phyloP scores from a whole-genome alignment of 257 asterid genomes.

The Verbascum thapsus region DNA sequence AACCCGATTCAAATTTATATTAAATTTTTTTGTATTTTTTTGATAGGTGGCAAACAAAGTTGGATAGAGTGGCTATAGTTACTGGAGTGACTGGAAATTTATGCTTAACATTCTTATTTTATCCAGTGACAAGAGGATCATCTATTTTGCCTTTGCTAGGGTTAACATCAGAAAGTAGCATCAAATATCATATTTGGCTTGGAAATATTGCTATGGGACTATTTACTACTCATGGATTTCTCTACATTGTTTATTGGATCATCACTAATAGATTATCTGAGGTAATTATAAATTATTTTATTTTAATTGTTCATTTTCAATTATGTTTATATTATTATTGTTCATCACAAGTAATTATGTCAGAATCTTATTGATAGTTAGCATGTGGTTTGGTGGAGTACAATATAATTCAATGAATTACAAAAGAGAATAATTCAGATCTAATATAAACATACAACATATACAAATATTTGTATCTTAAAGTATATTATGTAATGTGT shows the following conservation, averaged over 20 bases:
- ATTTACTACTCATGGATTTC: slow-evolving; percentile 70
- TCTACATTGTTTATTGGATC: slow-evolving; percentile 72
- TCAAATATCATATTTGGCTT: slow-evolving; percentile 89
- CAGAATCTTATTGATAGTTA: too few relatives aligned
- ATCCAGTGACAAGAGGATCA: slow-evolving; percentile 85
- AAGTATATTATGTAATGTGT: too few relatives aligned
- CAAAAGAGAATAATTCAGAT: too few relatives aligned
- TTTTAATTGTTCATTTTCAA: too few relatives aligned
- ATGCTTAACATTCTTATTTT: slow-evolving; percentile 76
- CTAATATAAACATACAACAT: too few relatives aligned
- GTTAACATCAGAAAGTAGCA: slow-evolving; percentile 73
- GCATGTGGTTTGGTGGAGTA: too few relatives aligned
- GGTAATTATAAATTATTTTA: slow-evolving; percentile 48
- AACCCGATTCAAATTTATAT: too few relatives aligned
- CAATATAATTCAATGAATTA: too few relatives aligned
- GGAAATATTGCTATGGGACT: slow-evolving; percentile 76
- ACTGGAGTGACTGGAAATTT: slow-evolving; percentile 79
- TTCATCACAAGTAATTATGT: too few relatives aligned
- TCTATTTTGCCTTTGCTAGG: slow-evolving; percentile 84
- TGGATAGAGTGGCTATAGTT: slow-evolving; percentile 79
- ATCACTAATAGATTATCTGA: slow-evolving; percentile 68
- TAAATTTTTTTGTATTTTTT: neutral
- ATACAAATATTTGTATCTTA: too few relatives aligned
- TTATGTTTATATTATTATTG: too few relatives aligned
- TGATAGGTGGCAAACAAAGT: slow-evolving; percentile 84